These are phyloP conservation scores for Mycena galopus DNA, from an alignment of 768 basidiomycete species.

Conservation along the genomic window DNA sequence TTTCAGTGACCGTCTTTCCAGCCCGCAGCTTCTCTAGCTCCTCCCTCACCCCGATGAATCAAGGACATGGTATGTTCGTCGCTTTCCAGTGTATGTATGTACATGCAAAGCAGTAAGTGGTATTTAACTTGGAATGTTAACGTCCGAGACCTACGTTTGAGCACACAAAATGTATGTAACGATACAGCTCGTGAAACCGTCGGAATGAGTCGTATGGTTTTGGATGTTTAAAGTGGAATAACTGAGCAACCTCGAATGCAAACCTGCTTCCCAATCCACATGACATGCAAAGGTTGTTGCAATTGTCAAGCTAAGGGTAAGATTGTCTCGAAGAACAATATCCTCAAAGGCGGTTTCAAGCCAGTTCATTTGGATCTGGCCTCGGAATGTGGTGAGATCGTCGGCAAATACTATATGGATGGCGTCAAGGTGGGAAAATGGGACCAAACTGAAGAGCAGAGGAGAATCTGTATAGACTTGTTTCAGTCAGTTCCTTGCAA, in stretches of 20 bases:
- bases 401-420: not conserved
- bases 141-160: no score
- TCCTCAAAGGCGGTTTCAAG: not conserved
- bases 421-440: not conserved
- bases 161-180: not conserved
- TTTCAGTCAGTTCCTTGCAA: not conserved
- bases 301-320: not conserved
- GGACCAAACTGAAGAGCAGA: not conserved
- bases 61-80: no score
- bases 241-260: not conserved
- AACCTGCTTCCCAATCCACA: not conserved
- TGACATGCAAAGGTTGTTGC: not conserved
- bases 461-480: not conserved
- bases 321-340: not conserved
- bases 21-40: no score
- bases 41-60: no score
- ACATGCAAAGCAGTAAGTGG: no score
- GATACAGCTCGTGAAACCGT: not conserved
- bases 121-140: no score
- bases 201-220: not conserved
- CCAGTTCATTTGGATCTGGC: not conserved
- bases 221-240: not conserved
- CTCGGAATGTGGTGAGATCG: not conserved
- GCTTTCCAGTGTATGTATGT: no score
- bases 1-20: no score